Evolutionary conservation across 2,329 filamentous ascomycete species (phyloP).

Genomic region (Hypoxylon sp.): DNA sequence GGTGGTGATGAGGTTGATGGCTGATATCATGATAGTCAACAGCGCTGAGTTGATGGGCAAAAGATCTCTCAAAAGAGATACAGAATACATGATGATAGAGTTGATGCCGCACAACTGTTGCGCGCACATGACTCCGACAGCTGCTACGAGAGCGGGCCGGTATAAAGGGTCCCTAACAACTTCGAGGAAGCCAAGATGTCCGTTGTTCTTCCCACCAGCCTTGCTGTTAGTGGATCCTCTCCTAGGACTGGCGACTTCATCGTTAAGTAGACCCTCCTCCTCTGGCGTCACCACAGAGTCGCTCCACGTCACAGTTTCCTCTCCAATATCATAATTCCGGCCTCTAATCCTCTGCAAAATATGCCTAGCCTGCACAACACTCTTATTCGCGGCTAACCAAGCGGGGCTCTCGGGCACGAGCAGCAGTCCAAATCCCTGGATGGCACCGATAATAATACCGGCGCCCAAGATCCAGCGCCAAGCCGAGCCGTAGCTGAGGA

Average conservation of each 20-base stretch:
- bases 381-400: slow-evolving; percentile 82
- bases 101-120: slow-evolving; percentile 97
- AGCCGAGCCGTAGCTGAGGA: slow-evolving; percentile 81
- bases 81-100: slow-evolving; percentile 98
- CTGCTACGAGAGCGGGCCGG: slow-evolving; percentile 82
- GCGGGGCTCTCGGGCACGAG: slow-evolving; percentile 89
- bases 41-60: slow-evolving; percentile 85
- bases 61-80: slow-evolving; percentile 85
- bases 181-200: slow-evolving; percentile 72
- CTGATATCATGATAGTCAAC: slow-evolving; percentile 88
- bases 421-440: slow-evolving; percentile 79
- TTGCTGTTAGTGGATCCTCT: slow-evolving; percentile 48
- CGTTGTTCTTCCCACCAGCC: slow-evolving; percentile 44
- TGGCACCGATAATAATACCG: slow-evolving; percentile 76
- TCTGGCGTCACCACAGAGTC: slow-evolving; percentile 67
- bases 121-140: slow-evolving; percentile 90
- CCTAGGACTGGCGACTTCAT: slow-evolving; percentile 51
- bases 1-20: slow-evolving; percentile 88
- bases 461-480: slow-evolving; percentile 89
- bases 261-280: slow-evolving; percentile 77
- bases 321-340: slow-evolving; percentile 74
- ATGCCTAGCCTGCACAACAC: slow-evolving; percentile 71
- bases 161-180: slow-evolving; percentile 78
- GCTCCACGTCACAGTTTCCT: slow-evolving; percentile 77
- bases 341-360: slow-evolving; percentile 84